Evolutionary conservation across 106 monocot genomes (phyloP).

Genomic region (Acorus calamus): DNA sequence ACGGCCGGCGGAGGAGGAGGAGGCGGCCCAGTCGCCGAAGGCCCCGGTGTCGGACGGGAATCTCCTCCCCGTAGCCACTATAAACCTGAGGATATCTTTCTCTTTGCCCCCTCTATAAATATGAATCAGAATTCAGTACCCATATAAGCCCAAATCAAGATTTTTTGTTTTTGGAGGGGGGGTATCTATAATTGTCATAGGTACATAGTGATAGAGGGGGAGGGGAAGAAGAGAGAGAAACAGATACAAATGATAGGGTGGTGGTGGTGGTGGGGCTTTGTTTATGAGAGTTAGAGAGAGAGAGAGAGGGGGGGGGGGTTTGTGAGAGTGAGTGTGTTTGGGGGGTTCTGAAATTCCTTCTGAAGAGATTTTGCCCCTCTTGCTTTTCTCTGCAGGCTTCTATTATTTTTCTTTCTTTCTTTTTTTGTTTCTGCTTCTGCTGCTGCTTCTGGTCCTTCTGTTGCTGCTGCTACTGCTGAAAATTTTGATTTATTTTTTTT

Average conservation of each 20-base stretch:
- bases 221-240: too few species aligned
- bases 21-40: constrained; percentile 79
- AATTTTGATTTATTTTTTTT: constrained; percentile 1
- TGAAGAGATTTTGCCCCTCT: constrained; percentile 21
- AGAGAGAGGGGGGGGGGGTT: not conserved
- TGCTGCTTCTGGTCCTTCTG: constrained; percentile 2
- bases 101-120: not conserved
- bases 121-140: not conserved
- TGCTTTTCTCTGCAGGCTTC: not conserved
- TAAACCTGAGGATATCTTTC: not conserved
- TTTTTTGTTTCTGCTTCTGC: not conserved
- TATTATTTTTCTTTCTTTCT: not conserved
- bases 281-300: not conserved
- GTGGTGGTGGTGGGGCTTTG: not conserved
- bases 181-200: too few species aligned
- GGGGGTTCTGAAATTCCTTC: constrained; percentile 42
- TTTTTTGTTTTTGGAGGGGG: too few species aligned
- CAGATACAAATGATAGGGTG: too few species aligned
- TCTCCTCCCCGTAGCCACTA: constrained; percentile 63
- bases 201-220: too few species aligned
- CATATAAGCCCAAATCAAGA: too few species aligned
- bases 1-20: constrained; percentile 40
- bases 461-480: constrained; percentile 12
- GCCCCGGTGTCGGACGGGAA: constrained; percentile 74
- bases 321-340: not conserved